A percentile compares a stretch with the other conserved stretches of the same genome.
Conservation (phyloP, 345 rosid genomes). For the Hibiscus tridactylites region DNA sequence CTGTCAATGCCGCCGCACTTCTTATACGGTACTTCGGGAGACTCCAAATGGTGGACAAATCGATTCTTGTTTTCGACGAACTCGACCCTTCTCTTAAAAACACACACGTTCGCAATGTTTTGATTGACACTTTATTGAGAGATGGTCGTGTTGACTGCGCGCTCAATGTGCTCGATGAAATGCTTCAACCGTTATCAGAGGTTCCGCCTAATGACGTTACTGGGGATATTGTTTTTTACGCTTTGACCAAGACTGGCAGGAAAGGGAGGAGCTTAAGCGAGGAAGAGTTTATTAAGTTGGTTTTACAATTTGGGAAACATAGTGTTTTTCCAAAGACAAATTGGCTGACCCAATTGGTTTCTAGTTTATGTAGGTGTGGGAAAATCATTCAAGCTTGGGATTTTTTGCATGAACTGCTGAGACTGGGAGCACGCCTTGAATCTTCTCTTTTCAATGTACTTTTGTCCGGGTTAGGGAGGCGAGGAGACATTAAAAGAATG, state of each 20-base stretch:
- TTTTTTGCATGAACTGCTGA: constrained; percentile 37
- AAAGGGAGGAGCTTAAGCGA: constrained; percentile 22
- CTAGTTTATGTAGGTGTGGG: constrained; percentile 36
- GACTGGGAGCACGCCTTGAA: constrained; percentile 33
- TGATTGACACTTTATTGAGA: constrained; percentile 25
- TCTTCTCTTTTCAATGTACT: constrained; percentile 53
- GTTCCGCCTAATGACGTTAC: constrained; percentile 40
- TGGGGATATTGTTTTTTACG: constrained; percentile 39
- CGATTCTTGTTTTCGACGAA: constrained; percentile 32
- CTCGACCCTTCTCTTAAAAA: constrained; percentile 28
- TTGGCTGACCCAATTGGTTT: constrained; percentile 38
- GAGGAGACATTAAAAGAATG: constrained; percentile 41
- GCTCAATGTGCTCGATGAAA: constrained; percentile 78
- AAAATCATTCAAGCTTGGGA: constrained; percentile 37
- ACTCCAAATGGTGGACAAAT: constrained; percentile 36
- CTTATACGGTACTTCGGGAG: constrained; percentile 47
- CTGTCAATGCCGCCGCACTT: constrained; percentile 31
- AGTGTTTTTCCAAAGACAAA: constrained; percentile 39
- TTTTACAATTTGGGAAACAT: constrained; percentile 35
- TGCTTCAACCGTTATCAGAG: constrained; percentile 38
- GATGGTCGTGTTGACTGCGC: constrained; percentile 44
- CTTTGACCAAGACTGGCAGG: constrained; percentile 20
- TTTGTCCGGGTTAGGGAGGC: constrained; percentile 47
- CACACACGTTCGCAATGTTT: constrained; percentile 36
- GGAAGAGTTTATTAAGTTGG: constrained; percentile 34